phyloP scores from a whole-genome alignment of 208 protist genomes.

The Trypanosoma caninum region DNA sequence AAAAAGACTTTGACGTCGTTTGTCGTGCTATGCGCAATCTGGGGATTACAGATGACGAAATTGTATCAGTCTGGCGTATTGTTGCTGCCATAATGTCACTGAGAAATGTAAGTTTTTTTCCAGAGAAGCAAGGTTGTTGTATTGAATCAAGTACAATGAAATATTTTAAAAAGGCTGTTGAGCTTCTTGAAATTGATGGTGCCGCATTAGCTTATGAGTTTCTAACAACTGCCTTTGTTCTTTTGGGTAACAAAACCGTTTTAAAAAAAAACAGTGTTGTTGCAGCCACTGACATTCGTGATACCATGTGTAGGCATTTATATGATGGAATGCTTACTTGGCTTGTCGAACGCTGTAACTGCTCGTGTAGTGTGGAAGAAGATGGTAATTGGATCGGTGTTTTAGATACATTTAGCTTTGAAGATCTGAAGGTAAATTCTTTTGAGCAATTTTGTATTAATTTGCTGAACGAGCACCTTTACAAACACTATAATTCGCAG shows the following conservation, averaged over 20 bases:
- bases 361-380: conserved; percentile 11
- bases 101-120: conserved; percentile 57
- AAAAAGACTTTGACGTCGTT: conserved; percentile 28
- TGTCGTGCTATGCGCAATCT: conserved; percentile 23
- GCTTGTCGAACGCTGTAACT: conserved; percentile 32
- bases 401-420: conserved; percentile 39
- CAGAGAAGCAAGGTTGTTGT: conserved; percentile 1
- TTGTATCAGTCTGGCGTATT: conserved; percentile 21
- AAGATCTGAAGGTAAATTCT: conserved; percentile 30
- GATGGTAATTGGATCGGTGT: conserved; percentile 38
- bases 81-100: conserved; percentile 64
- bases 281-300: conserved; percentile 41
- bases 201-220: conserved; percentile 24
- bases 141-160: conserved; percentile 15
- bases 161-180: conserved; percentile 13
- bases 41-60: conserved; percentile 21
- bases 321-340: conserved; percentile 41
- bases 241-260: conserved; percentile 21
- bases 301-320: conserved; percentile 50
- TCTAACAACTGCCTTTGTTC: conserved; percentile 18
- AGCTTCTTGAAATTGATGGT: conserved; percentile 28
- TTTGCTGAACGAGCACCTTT: conserved; percentile 30
- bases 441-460: conserved; percentile 45
- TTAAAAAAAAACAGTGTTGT: conserved; percentile 7
- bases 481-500: conserved; percentile 78